Evolutionary conservation across 352 stramenopile species (phyloP), one percentile per base, ranked within the genome.

Genomic region (Globisporangium canariense): DNA sequence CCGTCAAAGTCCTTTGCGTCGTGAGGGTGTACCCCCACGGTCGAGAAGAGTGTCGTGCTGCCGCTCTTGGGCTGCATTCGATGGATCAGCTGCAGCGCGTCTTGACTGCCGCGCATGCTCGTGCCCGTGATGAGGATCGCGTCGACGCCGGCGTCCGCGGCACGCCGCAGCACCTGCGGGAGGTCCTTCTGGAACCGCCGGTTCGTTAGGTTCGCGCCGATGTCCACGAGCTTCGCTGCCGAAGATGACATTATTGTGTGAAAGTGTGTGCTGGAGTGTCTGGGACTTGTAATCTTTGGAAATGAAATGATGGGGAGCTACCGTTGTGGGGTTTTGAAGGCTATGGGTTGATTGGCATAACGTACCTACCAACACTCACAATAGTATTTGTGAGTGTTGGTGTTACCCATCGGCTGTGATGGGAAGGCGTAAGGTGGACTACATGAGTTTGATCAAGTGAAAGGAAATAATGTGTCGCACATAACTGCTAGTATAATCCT

Each of bases 11-110:
- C 87, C 57, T 86, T 87, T 61, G 89, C 95, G 62, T 97, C 82
- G 32, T 97, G 97, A 2, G 97, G 97, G 75, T 99, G 97, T 28
- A 99, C 77, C 8, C 96, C 97, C 16, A 98, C 90, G 7, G 96
- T 98, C 50, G 83, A 75, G 50, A 88, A 91, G 18, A 98, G 79
- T 30, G 73, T 38, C 34, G 83, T 71, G 14, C 62, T 65, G 14
- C 45, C 69, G 8, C 63, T 67, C 11, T 51, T 62, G 7, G 51
- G 20, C 16, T 71, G 28, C 18, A 73, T 60, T 3, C 61, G 66
- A 10, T 49, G 69, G 2, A 79, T 74, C 20, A 89, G 58, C 36
- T 71, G 66, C 13, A 93, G 54, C 28, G 78, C 79, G 9, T 77
- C 66, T 18, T 64, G 59, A 52, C 74, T 88, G 40, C 68, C 60